Evolutionary conservation across 83 land plant species (phyloP), one percentile per base, ranked within the genome.

Genomic region (Diphasiastrum complanatum): DNA sequence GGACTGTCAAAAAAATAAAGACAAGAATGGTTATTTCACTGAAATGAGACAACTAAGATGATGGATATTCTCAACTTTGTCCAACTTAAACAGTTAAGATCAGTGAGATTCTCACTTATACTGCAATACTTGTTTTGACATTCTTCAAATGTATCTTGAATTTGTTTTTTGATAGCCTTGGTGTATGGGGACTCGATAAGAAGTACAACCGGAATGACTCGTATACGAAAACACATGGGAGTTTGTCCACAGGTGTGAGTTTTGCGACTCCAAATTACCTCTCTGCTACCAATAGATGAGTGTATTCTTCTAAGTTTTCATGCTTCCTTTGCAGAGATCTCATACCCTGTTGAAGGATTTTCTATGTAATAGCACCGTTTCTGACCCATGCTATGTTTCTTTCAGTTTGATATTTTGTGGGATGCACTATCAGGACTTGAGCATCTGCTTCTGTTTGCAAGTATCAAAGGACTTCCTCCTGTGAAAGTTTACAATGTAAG

Each of bases 321-420:
- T n/a, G n/a, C n/a, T n/a, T n/a, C n/a, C n/a, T n/a, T n/a, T n/a
- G n/a, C n/a, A n/a, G n/a, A n/a, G n/a, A n/a, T n/a, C n/a, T n/a
- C n/a, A n/a, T n/a, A 4, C 29, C 33, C 33, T 54, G 5, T 54
- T 4, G 10, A 54, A 12, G 6, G 43, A 38, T 8, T 38, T 41
- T 0, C 33, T 33, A 31, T 23, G 3, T 62, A 14, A 16, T 27
- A 26, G 8, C 0, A 14, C 12, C 48, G 60, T 46, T 29, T 24
- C 33, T 63, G 22, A 40, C 1, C 5, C 23, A 4, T 2, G 20
- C n/a, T 30, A 27, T 11, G 8, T 53, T 45, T 12, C 5, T 0
- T 61, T 48, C 71, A 93, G 99, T 93, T 93, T 77, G 92, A 93
- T 62, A 82, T 85, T 14, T 73, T 93, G 49, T 93, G 99, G 99